Conservation (phyloP, 2,329 filamentous ascomycete species). For the Fusarium udum region DNA sequence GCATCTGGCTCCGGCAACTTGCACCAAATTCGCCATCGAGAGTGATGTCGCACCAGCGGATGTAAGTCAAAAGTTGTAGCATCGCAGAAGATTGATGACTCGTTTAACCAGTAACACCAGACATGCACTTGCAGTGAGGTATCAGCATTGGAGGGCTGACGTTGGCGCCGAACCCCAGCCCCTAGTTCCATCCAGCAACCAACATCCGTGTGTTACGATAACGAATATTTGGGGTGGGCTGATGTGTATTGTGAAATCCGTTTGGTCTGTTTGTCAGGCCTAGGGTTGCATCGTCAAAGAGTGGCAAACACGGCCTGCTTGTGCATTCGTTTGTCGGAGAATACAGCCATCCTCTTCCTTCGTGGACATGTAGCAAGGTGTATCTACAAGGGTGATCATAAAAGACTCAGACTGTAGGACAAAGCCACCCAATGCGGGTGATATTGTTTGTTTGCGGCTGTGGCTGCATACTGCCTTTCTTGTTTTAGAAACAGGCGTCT, state of each 20-base stretch:
- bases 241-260: not conserved
- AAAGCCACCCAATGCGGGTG: not conserved
- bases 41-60: not conserved
- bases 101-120: not conserved
- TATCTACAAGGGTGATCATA: not conserved
- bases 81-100: not conserved
- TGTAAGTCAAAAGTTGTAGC: not conserved
- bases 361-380: not conserved
- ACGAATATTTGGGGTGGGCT: slow-evolving; percentile 11
- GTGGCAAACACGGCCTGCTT: slow-evolving; percentile 15
- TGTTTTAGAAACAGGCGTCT: slow-evolving; percentile 9
- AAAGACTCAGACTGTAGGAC: slow-evolving; percentile 3
- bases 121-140: not conserved
- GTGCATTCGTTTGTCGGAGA: slow-evolving; percentile 17
- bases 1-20: not conserved
- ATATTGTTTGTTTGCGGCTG: slow-evolving; percentile 24
- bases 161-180: slow-evolving; percentile 4
- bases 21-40: not conserved
- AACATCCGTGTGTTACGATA: slow-evolving; percentile 1
- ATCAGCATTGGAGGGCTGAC: slow-evolving; percentile 4
- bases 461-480: slow-evolving; percentile 12
- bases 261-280: slow-evolving; percentile 9
- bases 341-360: slow-evolving; percentile 9
- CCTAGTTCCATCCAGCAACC: slow-evolving; percentile 3
- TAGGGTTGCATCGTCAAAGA: slow-evolving; percentile 20